These are phyloP conservation scores for Diaporthe ilicicola DNA, from an alignment of 2,329 filamentous ascomycete genomes.

Conservation along the genomic window DNA sequence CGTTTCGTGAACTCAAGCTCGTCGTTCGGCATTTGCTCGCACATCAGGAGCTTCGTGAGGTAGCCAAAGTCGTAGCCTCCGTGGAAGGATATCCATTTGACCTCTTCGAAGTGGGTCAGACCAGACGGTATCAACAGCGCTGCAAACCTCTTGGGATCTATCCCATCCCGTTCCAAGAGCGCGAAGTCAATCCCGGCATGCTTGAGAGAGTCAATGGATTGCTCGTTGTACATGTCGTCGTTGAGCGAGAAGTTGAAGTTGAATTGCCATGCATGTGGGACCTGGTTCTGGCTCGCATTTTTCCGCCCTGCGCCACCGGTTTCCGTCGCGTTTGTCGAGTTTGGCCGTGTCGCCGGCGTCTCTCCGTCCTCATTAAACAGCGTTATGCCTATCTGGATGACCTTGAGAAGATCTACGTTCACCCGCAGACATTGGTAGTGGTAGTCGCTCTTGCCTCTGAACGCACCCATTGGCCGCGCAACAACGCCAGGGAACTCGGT, in stretches of 20 bases:
- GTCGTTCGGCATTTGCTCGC: constrained; percentile 83
- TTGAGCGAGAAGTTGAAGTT: constrained; percentile 97
- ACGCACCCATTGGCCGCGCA: constrained; percentile 91
- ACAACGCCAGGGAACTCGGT: constrained; percentile 99
- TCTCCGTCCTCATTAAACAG: constrained; percentile 93
- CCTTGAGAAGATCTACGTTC: constrained; percentile 96
- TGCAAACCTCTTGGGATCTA: constrained; percentile 89
- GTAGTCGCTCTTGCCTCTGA: constrained; percentile 95
- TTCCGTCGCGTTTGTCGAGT: constrained; percentile 52
- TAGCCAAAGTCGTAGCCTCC: constrained; percentile 99
- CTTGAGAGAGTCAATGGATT: constrained; percentile 90
- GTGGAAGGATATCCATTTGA: constrained; percentile 97
- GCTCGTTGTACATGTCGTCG: constrained; percentile 97
- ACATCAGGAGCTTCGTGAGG: constrained; percentile 90
- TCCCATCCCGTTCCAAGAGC: constrained; percentile 85
- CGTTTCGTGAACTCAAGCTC: constrained; percentile 89
- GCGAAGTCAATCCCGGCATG: constrained; percentile 93
- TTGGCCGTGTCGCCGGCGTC: constrained; percentile 76
- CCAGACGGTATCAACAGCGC: constrained; percentile 91
- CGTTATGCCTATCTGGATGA: constrained; percentile 96
- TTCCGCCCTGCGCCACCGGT: constrained; percentile 49
- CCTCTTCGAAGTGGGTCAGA: constrained; percentile 84
- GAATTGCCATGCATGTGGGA: constrained; percentile 97
- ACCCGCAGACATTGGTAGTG: constrained; percentile 98
- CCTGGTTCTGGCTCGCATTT: constrained; percentile 55